Base-by-base conservation (phyloP, 2,329 filamentous ascomycete genomes). In the Fusarium mundagurra region DNA sequence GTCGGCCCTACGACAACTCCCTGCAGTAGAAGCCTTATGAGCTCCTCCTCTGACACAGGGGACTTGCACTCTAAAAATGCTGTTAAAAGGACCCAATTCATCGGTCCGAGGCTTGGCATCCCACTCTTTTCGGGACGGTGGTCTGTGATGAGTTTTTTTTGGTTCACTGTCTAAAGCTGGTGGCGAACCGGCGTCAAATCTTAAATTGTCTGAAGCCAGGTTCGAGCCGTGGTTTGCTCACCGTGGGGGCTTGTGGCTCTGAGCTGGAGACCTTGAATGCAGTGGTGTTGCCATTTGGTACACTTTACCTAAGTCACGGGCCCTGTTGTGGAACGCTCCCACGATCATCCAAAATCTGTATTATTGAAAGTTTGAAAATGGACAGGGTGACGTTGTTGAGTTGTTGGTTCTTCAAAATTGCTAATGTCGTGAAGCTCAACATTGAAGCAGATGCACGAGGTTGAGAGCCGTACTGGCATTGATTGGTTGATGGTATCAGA, bases 81-180 rank as follows among this genome's bases (percentile, higher is more conserved):
- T 44, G 61, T 60, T 44, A 51, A 71, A 50, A 53, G 50, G 51
- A 67, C 61, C 58, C 51, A 59, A 39, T 33, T 59, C 45, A 55
- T 76, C 76, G 74, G 72, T 64, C 76, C 76, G 74, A 74, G 61
- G 64, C 68, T 74, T 73, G 72, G 72, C 65, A 76, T 59, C 60
- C 44, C 62, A 47, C 22, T 53, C 34, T 50, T 29, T 43, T 41
- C 43, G 33, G 47, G 60, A 50, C 71, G 36, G 27, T 54, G 50
- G 62, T 68, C 62, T 47, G 45, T 63, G 58, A 34, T 59, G 45
- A 48, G 22, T 59, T 64, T 59, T 64, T 59, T 53, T 55, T 61
- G 55, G 69, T 67, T 73, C 62, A 43, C 54, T 69, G 59, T 50
- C 36, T 72, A 44, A 58, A 60, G 58, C 59, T 72, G 64, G 74